These are phyloP conservation scores for Fraxinus ornus DNA, from an alignment of 305 asterid species.

Conservation along the genomic window DNA sequence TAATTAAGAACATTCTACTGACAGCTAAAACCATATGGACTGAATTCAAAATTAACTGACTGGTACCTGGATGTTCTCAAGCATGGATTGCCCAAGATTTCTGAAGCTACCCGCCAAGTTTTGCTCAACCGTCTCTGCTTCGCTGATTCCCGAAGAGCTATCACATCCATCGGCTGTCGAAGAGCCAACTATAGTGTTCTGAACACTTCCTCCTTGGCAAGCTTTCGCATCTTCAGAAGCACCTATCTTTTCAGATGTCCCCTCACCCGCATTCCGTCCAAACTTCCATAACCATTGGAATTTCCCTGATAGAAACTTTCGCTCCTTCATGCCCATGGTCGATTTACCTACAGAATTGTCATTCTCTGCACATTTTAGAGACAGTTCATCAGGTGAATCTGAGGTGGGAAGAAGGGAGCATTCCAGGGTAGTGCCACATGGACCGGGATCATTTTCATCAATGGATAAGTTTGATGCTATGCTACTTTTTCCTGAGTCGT, in stretches of 20 bases:
- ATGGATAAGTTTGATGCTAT: constrained; percentile 67
- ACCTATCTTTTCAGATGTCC: constrained; percentile 37
- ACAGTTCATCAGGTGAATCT: constrained; percentile 31
- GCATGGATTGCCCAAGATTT: constrained; percentile 86
- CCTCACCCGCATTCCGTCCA: constrained; percentile 57
- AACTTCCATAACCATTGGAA: constrained; percentile 77
- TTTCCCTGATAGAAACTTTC: constrained; percentile 53
- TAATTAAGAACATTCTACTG: neutral
- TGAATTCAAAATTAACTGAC: neutral
- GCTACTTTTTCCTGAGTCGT: constrained; percentile 61
- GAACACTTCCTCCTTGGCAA: constrained; percentile 30
- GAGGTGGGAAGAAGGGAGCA: constrained; percentile 38
- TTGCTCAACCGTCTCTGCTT: constrained; percentile 69
- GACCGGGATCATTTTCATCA: constrained; percentile 45
- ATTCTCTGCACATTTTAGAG: constrained; percentile 30
- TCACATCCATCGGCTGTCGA: constrained; percentile 32
- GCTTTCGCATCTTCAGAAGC: constrained; percentile 39
- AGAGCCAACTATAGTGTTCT: constrained; percentile 21
- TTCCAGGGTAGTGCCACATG: constrained; percentile 35
- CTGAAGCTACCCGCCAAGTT: constrained; percentile 56
- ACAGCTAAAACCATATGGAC: neutral
- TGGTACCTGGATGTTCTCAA: constrained; percentile 83
- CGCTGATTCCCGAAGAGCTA: constrained; percentile 40
- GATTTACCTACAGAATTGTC: constrained; percentile 40
- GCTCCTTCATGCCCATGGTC: constrained; percentile 34